Evolutionary conservation across 345 rosid species (phyloP), one percentile per base, ranked within the genome.

Genomic region (Dimocarpus longan): DNA sequence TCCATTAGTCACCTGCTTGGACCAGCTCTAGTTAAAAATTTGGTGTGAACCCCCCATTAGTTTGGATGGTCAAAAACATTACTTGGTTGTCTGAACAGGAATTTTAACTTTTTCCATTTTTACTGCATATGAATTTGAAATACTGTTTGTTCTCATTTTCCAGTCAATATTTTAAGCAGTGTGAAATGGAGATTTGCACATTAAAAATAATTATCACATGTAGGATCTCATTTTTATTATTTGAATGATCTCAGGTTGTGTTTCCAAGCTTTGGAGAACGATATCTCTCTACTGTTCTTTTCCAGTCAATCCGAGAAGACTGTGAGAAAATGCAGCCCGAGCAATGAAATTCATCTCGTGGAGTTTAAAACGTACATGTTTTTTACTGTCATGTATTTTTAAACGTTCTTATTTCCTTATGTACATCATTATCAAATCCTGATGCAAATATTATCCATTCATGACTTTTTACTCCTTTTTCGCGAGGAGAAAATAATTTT

Each of bases 221-320:
- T 24, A 6, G 40, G 18, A 21, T 46, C 76, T 59, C 54, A 42
- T 60, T 3, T 5, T 73, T 12, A 13, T 9, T 43, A 74, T 44
- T 44, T 15, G 22, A 64, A 42, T 76, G 43, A 39, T 74, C 74
- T 74, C 91, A 94, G 99, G 98, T 93, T 80, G 95, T 94, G 65
- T 93, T 96, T 65, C 99, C 98, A 2, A 96, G 98, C 89, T 93
- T 96, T 11, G 97, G 99, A 3, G 99, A 96, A 77, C 88, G 97
- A 68, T 94, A 96, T 57, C 90, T 94, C 44, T 94, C 99, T 0
- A 78, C 98, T 0, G 91, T 91, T 54, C 95, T 94, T 76, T 96
- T 96, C 89, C 93, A 91, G 83, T 94, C 98, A 5, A 96, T 96
- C 57, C 87, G 95, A 68, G 95, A 96, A 81, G 98, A 91, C 82